A percentile compares a stretch with the other conserved stretches of the same genome.
These are phyloP conservation scores for Hericium coralloides DNA, from an alignment of 768 basidiomycete species.

Conservation along the genomic window DNA sequence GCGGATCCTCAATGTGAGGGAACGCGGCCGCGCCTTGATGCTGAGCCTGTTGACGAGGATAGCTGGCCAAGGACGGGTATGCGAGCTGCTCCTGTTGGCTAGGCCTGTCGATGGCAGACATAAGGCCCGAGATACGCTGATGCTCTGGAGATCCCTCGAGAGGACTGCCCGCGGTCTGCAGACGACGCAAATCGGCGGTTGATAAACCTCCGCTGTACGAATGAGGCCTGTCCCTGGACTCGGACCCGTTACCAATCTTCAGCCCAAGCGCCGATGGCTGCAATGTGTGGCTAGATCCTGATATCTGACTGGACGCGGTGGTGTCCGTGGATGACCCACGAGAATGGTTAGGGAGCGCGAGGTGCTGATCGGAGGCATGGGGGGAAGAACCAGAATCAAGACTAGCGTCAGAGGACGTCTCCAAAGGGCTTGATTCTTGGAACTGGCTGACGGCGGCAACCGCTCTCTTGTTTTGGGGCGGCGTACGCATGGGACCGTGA, in stretches of 20 bases:
- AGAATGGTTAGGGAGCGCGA: conserved; percentile 56
- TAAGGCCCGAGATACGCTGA: conserved; percentile 19
- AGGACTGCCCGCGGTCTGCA: conserved; percentile 48
- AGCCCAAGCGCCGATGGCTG: conserved; percentile 41
- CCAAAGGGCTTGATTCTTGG: conserved; percentile 61
- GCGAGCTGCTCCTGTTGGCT: conserved; percentile 26
- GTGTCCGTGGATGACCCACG: conserved; percentile 80
- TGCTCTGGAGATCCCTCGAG: conserved; percentile 14
- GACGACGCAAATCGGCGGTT: conserved; percentile 61
- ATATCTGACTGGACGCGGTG: conserved; percentile 49
- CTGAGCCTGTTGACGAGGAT: conserved; percentile 25
- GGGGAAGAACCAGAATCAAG: conserved; percentile 55
- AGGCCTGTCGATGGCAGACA: conserved; percentile 21
- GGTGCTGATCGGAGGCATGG: conserved; percentile 56
- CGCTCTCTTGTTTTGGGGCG: conserved; percentile 56
- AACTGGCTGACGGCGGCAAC: conserved; percentile 44
- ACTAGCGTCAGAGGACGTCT: conserved; percentile 64
- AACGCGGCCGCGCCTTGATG: background rate
- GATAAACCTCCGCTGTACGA: conserved; percentile 77
- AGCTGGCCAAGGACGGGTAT: conserved; percentile 63
- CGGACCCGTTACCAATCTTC: conserved; percentile 41
- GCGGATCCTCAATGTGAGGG: conserved; percentile 22
- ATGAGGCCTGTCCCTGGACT: conserved; percentile 70
- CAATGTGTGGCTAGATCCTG: conserved; percentile 46
- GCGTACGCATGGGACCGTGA: conserved; percentile 47